Evolutionary conservation across 2,329 filamentous ascomycete genomes (phyloP).

Genomic region (Dothideomycetes sp.): DNA sequence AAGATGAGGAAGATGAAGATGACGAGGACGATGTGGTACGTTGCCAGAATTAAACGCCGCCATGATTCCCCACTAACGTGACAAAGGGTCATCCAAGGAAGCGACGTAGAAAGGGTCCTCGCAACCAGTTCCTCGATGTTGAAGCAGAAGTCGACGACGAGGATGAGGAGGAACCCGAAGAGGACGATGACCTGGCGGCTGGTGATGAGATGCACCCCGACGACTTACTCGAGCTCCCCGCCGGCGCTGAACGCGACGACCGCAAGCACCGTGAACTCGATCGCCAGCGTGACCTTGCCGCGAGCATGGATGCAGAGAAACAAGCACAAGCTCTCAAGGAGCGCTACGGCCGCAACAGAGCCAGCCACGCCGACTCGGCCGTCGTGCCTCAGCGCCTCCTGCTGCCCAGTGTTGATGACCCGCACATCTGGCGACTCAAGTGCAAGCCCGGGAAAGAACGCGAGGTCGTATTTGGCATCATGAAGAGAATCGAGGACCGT

Average conservation of each 20-base stretch:
- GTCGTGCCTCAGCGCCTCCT: constrained; percentile 77
- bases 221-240: constrained; percentile 66
- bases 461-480: constrained; percentile 78
- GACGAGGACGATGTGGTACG: constrained; percentile 12
- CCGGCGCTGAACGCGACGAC: constrained; percentile 74
- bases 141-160: constrained; percentile 96
- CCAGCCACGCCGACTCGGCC: constrained; percentile 57
- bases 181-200: constrained; percentile 71
- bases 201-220: constrained; percentile 83
- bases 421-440: constrained; percentile 87
- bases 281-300: constrained; percentile 75
- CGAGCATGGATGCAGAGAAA: constrained; percentile 85
- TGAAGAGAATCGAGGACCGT: constrained; percentile 78
- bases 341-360: constrained; percentile 67
- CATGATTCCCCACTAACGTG: constrained; percentile 8
- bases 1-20: constrained; percentile 21
- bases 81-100: constrained; percentile 62
- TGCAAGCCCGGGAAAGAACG: constrained; percentile 94
- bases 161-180: constrained; percentile 77
- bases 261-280: constrained; percentile 89
- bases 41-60: not conserved
- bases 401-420: constrained; percentile 87
- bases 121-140: constrained; percentile 88
- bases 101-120: constrained; percentile 59
- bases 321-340: constrained; percentile 78